These are phyloP conservation scores for Phalaenopsis aphrodite DNA, from an alignment of 106 monocot species.

Conservation along the genomic window DNA sequence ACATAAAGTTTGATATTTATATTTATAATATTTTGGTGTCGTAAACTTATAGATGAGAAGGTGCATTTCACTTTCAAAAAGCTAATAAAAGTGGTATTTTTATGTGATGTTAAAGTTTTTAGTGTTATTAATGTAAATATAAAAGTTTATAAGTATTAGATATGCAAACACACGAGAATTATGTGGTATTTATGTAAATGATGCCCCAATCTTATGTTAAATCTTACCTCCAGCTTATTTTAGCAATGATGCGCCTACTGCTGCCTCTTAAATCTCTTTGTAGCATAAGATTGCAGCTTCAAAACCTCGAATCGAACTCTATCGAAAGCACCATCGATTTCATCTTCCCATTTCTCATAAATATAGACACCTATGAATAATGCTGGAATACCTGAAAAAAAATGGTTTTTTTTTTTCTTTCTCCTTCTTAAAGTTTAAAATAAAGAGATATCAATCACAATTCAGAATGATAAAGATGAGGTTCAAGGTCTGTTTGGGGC, in stretches of 20 bases:
- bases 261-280: background rate
- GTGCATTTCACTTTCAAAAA: too few relatives aligned
- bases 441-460: background rate
- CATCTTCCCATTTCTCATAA: constrained; percentile 74
- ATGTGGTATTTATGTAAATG: too few relatives aligned
- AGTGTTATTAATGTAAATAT: too few relatives aligned
- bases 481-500: background rate
- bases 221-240: background rate
- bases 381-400: constrained; percentile 36
- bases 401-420: background rate
- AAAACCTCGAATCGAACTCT: background rate
- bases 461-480: background rate
- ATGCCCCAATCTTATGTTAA: background rate
- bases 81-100: too few relatives aligned
- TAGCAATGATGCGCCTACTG: background rate
- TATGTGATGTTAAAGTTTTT: too few relatives aligned
- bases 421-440: background rate
- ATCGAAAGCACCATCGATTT: constrained; percentile 28
- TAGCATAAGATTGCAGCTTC: background rate
- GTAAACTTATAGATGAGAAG: too few relatives aligned
- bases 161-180: too few relatives aligned
- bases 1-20: too few relatives aligned
- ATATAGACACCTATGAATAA: constrained; percentile 31
- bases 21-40: too few relatives aligned
- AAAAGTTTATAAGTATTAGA: too few relatives aligned